Conservation (phyloP, 2,329 filamentous ascomycete genomes). For the Monilinia fructicola region DNA sequence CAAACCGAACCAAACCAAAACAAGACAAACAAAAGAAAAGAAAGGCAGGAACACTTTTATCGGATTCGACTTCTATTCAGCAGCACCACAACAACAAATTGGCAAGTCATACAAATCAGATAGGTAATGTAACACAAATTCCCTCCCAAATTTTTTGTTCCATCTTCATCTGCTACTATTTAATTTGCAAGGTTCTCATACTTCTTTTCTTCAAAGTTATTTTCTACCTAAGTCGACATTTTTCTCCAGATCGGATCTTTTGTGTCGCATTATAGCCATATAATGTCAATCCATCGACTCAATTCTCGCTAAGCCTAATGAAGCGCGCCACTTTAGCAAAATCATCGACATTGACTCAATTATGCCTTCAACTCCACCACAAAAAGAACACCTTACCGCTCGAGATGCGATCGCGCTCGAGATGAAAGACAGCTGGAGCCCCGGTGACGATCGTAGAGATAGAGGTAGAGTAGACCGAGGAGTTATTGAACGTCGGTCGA, state of each 20-base stretch:
- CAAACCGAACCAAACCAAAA: too few species aligned
- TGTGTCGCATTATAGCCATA: slow-evolving; percentile 23
- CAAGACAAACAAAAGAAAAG: too few species aligned
- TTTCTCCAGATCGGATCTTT: slow-evolving; percentile 3
- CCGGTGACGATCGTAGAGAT: slow-evolving; percentile 46
- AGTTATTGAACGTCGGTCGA: slow-evolving; percentile 36
- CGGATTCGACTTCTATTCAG: slow-evolving; percentile 16
- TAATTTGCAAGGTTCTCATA: not conserved
- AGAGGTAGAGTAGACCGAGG: slow-evolving; percentile 45
- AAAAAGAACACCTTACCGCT: slow-evolving; percentile 25
- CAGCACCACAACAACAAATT: slow-evolving; percentile 12
- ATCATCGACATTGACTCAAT: slow-evolving; percentile 24
- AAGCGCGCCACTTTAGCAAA: slow-evolving; percentile 26
- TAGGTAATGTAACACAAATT: slow-evolving; percentile 25
- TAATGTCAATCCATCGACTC: slow-evolving; percentile 25
- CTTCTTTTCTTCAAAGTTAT: not conserved
- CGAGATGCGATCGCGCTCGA: slow-evolving; percentile 42
- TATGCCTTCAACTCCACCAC: slow-evolving; percentile 21
- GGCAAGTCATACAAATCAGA: slow-evolving; percentile 24
- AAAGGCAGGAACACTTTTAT: not conserved
- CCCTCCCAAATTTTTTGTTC: slow-evolving; percentile 14
- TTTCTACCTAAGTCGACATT: slow-evolving; percentile 3
- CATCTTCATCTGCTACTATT: slow-evolving; percentile 6
- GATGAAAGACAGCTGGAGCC: slow-evolving; percentile 47
- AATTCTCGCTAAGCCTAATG: slow-evolving; percentile 26